phyloP scores from a whole-genome alignment of 441 rosid genomes.

The Eutrema salsugineum region DNA sequence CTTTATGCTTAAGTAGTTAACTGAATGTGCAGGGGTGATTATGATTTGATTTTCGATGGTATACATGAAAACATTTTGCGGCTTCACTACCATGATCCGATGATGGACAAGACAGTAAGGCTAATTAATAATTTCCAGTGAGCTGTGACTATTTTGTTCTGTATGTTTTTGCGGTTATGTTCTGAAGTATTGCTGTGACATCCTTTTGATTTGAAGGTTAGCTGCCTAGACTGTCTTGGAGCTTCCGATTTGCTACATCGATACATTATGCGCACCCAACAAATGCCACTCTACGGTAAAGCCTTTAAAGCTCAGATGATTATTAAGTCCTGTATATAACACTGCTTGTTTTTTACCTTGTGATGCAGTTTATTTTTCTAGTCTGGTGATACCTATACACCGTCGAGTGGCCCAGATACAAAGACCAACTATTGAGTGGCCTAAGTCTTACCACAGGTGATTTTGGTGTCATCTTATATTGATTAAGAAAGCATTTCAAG shows the following conservation, averaged over 20 bases:
- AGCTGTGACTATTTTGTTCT: constrained; percentile 15
- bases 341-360: not conserved
- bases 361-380: constrained; percentile 74
- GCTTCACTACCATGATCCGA: constrained; percentile 91
- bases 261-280: constrained; percentile 71
- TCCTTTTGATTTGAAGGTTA: constrained; percentile 49
- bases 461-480: constrained; percentile 17
- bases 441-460: constrained; percentile 86
- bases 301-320: not conserved
- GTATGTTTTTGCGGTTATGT: constrained; percentile 16
- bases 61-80: constrained; percentile 87
- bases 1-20: constrained; percentile 26
- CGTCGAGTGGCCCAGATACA: constrained; percentile 77
- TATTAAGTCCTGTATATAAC: not conserved
- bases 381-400: constrained; percentile 66
- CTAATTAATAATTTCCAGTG: constrained; percentile 19
- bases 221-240: constrained; percentile 75
- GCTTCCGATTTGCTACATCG: constrained; percentile 74
- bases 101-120: constrained; percentile 94
- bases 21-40: constrained; percentile 80
- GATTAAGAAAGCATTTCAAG: constrained; percentile 2
- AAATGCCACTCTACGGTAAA: constrained; percentile 74
- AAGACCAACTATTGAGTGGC: constrained; percentile 90
- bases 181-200: constrained; percentile 16
- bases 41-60: constrained; percentile 85